These are phyloP conservation scores for Cinnamomum chago DNA, from an alignment of 164 flowering plant species.

Conservation along the genomic window DNA sequence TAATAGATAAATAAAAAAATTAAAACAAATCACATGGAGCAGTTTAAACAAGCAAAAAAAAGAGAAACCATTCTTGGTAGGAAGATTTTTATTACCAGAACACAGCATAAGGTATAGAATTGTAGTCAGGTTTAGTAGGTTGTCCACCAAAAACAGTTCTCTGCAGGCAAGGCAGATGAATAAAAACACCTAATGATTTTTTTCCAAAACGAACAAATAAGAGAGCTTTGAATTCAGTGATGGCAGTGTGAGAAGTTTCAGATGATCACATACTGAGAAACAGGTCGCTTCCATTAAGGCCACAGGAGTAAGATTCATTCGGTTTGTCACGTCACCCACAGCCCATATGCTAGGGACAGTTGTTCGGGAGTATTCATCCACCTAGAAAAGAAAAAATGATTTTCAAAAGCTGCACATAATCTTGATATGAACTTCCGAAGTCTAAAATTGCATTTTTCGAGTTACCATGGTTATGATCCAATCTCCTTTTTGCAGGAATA, in stretches of 20 bases:
- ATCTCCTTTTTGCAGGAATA: too few relatives aligned
- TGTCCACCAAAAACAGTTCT: conserved; percentile 78
- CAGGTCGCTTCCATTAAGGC: conserved; percentile 81
- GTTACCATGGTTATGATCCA: too few relatives aligned
- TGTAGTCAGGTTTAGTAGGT: conserved; percentile 71
- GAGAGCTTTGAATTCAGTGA: neutral
- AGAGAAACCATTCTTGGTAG: neutral
- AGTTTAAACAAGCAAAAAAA: neutral
- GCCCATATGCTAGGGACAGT: conserved; percentile 95
- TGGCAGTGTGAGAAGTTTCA: neutral
- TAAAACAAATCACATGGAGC: neutral
- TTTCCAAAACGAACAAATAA: neutral
- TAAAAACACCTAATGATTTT: conserved; percentile 3
- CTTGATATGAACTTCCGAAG: neutral
- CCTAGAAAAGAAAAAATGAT: conserved; percentile 36
- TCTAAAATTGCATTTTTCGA: neutral
- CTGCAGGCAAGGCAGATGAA: conserved; percentile 39
- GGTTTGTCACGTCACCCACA: conserved; percentile 91
- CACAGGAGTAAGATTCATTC: conserved; percentile 85
- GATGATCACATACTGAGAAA: conserved; percentile 26
- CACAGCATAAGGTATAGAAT: conserved; percentile 74
- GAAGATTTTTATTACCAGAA: conserved; percentile 53
- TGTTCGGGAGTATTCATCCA: conserved; percentile 84
- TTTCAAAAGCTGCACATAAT: conserved; percentile 4
- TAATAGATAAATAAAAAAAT: too few relatives aligned